These are phyloP conservation scores for Phyllosticta citriasiana DNA, from an alignment of 2,329 filamentous ascomycete genomes.

Conservation along the genomic window DNA sequence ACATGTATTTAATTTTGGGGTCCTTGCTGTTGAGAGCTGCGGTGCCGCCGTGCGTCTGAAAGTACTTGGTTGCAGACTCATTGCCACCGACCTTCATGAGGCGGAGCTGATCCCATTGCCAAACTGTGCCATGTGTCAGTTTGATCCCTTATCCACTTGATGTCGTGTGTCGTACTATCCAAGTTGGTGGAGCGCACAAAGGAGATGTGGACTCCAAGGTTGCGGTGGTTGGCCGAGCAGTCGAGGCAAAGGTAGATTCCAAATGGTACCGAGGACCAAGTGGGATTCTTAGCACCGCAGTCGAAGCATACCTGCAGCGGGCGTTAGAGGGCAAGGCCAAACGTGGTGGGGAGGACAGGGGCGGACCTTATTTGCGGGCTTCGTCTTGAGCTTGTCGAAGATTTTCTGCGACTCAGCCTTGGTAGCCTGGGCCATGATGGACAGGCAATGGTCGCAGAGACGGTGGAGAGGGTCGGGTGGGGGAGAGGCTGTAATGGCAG, in stretches of 20 bases:
- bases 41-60: constrained; percentile 90
- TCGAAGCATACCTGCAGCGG: constrained; percentile 80
- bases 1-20: constrained; percentile 92
- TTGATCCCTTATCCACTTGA: constrained; percentile 38
- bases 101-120: constrained; percentile 98
- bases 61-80: constrained; percentile 95
- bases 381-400: constrained; percentile 93
- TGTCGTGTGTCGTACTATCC: constrained; percentile 60
- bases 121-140: constrained; percentile 38
- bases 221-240: constrained; percentile 93
- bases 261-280: constrained; percentile 94
- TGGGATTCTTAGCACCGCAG: constrained; percentile 94
- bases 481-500: not conserved
- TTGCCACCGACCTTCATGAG: constrained; percentile 98
- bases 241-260: constrained; percentile 97
- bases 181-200: constrained; percentile 98
- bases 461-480: not conserved
- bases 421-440: constrained; percentile 53
- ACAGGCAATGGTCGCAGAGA: not conserved
- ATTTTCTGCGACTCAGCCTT: constrained; percentile 95
- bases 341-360: constrained; percentile 1
- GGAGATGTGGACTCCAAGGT: constrained; percentile 96
- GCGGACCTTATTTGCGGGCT: constrained; percentile 81
- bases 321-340: not conserved
- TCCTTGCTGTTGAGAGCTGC: constrained; percentile 95